phyloP scores from a whole-genome alignment of 2,329 filamentous ascomycete species.

The Verticillium klebahnii region DNA sequence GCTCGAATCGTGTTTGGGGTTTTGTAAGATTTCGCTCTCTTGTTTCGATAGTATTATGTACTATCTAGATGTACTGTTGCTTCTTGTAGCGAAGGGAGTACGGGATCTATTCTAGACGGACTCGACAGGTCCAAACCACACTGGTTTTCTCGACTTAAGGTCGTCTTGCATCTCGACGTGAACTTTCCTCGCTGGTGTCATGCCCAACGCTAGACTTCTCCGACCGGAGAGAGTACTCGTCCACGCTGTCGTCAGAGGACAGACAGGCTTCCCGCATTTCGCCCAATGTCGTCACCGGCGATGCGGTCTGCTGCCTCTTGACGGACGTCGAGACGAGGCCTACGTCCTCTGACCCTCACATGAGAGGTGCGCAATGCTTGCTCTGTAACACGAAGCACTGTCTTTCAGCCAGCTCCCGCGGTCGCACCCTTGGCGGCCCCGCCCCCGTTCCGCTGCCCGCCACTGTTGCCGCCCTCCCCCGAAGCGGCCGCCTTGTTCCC shows the following conservation, averaged over 20 bases:
- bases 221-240: too few relatives aligned
- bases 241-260: too few relatives aligned
- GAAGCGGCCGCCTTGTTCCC: slow-evolving; percentile 4
- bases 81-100: not conserved
- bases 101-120: not conserved
- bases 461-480: slow-evolving; percentile 1
- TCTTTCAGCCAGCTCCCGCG: slow-evolving; percentile 10
- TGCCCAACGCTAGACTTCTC: too few relatives aligned
- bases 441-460: slow-evolving; percentile 1
- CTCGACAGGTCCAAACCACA: not conserved
- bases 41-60: not conserved
- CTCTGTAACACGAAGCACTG: not conserved
- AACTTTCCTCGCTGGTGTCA: too few relatives aligned
- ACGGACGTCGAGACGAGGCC: not conserved
- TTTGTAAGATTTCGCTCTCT: not conserved
- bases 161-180: not conserved
- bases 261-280: too few relatives aligned
- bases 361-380: too few relatives aligned
- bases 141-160: not conserved
- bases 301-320: not conserved
- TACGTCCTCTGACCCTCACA: not conserved
- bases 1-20: not conserved
- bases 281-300: not conserved
- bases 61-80: not conserved
- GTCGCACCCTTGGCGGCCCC: slow-evolving; percentile 1